Evolutionary conservation across 2,329 filamentous ascomycete species (phyloP), one percentile per base, ranked within the genome.

Genomic region (Harringtonia aguacate): DNA sequence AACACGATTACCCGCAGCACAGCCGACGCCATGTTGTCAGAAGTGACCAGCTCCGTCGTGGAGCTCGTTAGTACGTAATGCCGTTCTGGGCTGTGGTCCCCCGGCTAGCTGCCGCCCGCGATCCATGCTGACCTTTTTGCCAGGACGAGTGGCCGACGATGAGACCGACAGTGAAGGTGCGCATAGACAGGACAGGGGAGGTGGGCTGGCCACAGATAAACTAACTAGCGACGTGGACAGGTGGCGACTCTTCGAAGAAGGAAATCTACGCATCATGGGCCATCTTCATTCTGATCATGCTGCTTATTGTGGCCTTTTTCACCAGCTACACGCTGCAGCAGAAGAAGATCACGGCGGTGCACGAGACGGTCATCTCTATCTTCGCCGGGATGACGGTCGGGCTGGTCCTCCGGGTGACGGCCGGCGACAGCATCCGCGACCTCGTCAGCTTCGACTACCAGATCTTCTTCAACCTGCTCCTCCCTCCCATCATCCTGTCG

Each of bases 361-460:
- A 98, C 64, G 92, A 98, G 69, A 98, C 92, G 2, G 92, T 97
- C 55, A 81, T 98, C 50, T 97, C 90, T 49, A 98, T 98, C 61
- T 97, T 98, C 68, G 89, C 88, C 46, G 90, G 90, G 56, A 97
- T 97, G 92, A 83, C 88, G 46, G 87, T 98, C 48, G 92, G 92
- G 7, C 70, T 98, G 55, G 76, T 94, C 47, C 79, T 98, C 46
- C 79, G 92, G 57, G 69, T 95, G 50, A 86, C 80, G 36, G 81
- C 84, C 42, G 82, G 84, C 52, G 82, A 86, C 50, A 86, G 84
- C 50, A 88, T 98, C 55, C 83, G 89, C 61, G 85, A 86, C 59
- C 81, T 86, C 51, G 88, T 98, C 58, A 94, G 84, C 64, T 98
- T 98, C 71, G 85, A 97, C 68, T 95, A 95, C 62, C 89, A 97